Evolutionary conservation across 202 grass and related monocot species (phyloP), one percentile per base, ranked within the genome.

Genomic region (Eragrostis tef): DNA sequence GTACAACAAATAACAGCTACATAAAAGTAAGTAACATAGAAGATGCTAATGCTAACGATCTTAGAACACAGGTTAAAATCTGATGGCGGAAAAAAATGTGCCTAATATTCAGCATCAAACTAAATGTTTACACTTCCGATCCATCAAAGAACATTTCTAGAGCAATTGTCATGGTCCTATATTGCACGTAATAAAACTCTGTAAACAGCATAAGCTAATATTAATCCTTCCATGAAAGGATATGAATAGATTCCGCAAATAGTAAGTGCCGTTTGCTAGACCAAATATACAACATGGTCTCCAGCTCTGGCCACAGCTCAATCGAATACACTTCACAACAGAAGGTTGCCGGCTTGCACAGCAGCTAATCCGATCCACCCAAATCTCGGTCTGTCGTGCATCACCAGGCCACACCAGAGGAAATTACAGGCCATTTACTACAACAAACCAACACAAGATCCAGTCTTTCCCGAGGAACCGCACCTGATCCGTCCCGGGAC

Each of bases 401-500:
- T 17, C 52, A 46, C 10, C 42, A 14, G 17, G 20, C 6, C 42
- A 73, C 54, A 24, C 12, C 22, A 9, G 59, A 79, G 8, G 7
- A 70, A 62, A 83, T 13, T 46, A 83, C 21, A 11, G 3, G 27
- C 1, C 78, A 86, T 82, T 79, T 79, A 68, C 21, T n/a, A 84
- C 52, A 51, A 82, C 47, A 58, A 74, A 74, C 46, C 20, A 62
- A 74, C 9, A 15, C 68, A 81, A 85, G 89, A 91, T 85, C 82
- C 73, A 75, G 79, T 27, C 17, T 75, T 82, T 29, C 22, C 49
- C 64, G 31, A 74, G 25, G 61, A 73, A 74, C 45, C 51, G n/a
- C 68, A 91, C 89, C 89, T 88, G 89, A 91, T 88, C 64, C 85
- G 27, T 58, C 78, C 34, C 51, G 67, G 17, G 82, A 14, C 31